Conservation (phyloP, 1,284 basidiomycete genomes). For the Takashimella tepidaria region DNA sequence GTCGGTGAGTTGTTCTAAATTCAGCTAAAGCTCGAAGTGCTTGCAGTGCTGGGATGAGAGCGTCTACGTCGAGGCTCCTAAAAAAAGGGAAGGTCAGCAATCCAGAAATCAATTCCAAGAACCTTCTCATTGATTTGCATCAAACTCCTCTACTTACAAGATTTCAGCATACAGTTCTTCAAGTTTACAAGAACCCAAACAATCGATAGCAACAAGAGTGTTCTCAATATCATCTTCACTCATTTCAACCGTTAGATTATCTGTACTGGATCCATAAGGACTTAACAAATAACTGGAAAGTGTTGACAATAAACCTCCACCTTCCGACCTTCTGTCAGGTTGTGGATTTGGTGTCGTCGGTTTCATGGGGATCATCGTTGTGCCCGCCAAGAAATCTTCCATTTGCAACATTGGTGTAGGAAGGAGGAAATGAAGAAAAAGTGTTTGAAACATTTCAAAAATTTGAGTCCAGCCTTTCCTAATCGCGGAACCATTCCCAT, state of each 20-base stretch:
- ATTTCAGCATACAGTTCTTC: slow-evolving; percentile 93
- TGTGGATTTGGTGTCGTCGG: slow-evolving; percentile 62
- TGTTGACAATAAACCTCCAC: slow-evolving; percentile 87
- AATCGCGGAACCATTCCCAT: slow-evolving; percentile 91
- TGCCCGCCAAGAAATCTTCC: slow-evolving; percentile 90
- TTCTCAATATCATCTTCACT: slow-evolving; percentile 88
- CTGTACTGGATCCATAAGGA: slow-evolving; percentile 71
- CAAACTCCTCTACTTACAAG: slow-evolving; percentile 55
- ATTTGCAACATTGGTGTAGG: slow-evolving; percentile 86
- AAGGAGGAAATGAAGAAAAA: slow-evolving; percentile 88
- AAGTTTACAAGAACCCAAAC: slow-evolving; percentile 85
- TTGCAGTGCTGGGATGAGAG: slow-evolving; percentile 73
- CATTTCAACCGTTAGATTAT: slow-evolving; percentile 64
- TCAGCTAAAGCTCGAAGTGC: slow-evolving; percentile 88
- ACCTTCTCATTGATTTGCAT: slow-evolving; percentile 3
- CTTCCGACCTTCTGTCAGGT: slow-evolving; percentile 65
- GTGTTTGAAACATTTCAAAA: slow-evolving; percentile 95
- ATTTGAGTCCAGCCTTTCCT: slow-evolving; percentile 93
- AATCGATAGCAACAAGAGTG: slow-evolving; percentile 91
- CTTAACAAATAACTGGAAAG: slow-evolving; percentile 96
- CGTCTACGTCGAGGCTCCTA: slow-evolving; percentile 69
- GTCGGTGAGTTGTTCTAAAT: slow-evolving; percentile 32
- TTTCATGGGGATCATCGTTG: slow-evolving; percentile 80
- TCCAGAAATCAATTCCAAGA: slow-evolving; percentile 4
- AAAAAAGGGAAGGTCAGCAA: background rate